Evolutionary conservation across 148 eudicot genomes (phyloP), one percentile per base, ranked within the genome.

Genomic region (Chenopodium berlandieri): DNA sequence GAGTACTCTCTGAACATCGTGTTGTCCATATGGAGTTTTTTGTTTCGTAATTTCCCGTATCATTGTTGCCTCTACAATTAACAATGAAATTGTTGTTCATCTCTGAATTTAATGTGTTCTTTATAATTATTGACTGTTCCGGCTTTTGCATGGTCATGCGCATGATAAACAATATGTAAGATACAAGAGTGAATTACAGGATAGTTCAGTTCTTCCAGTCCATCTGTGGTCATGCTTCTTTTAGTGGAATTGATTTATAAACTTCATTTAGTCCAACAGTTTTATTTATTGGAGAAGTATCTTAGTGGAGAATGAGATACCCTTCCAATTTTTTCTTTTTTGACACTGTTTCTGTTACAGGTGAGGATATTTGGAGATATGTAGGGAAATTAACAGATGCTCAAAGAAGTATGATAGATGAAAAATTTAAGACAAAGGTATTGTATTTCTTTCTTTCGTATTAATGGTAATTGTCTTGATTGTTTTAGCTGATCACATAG

Each of bases 341-440:
- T 78, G n/a, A 27, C 63, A 48, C 64, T 4, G 67, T 70, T 60
- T 84, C 12, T 46, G 2, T 78, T 11, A 19, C 73, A 95, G 98
- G 99, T 78, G 98, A 96, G 82, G 99, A 96, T 86, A 90, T 96
- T 52, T 96, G 99, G 99, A 94, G 92, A 87, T 92, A 87, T 83
- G 88, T 96, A 50, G 99, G 98, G 77, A 96, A 91, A 88, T 75
- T 96, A 79, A 90, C 98, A 67, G 99, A 96, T 80, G 98, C 99
- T 17, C 99, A 96, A 82, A 88, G 94, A 85, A 94, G 99, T 83
- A 89, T 96, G 98, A 83, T 96, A 76, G 99, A 96, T 90, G 99
- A 94, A 81, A 90, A 94, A 79, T 96, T 96, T 86, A 96, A 94
- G 85, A 91, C 93, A 88, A 96, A 96, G 94, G 97, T 94, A 62